These are phyloP conservation scores for Flaveria floridana DNA, from an alignment of 140 eudicot species.

Conservation along the genomic window DNA sequence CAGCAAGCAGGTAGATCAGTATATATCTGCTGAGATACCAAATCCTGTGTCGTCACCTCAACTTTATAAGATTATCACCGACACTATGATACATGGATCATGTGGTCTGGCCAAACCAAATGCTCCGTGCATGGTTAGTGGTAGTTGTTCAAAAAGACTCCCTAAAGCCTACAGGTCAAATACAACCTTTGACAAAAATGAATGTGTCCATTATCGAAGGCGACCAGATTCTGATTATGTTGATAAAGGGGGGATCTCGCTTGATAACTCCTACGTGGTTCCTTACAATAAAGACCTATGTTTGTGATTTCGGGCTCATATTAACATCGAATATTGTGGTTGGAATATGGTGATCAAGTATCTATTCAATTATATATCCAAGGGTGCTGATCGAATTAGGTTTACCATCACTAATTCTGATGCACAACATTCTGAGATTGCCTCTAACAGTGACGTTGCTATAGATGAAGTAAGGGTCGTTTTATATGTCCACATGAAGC, in stretches of 20 bases:
- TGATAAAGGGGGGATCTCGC: background rate
- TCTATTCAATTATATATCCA: background rate
- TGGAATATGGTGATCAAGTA: background rate
- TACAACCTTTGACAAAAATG: background rate
- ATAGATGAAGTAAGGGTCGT: too few species aligned
- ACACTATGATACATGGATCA: background rate
- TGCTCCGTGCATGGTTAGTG: background rate
- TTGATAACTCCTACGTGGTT: background rate
- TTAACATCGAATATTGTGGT: background rate
- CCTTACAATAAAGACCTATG: too few species aligned
- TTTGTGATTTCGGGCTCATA: background rate
- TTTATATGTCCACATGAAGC: too few species aligned
- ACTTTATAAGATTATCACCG: background rate
- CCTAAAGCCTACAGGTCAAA: background rate
- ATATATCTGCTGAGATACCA: background rate
- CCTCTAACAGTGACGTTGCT: too few species aligned
- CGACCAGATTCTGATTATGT: background rate
- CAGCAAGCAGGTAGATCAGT: background rate
- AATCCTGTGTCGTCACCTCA: background rate
- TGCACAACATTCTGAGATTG: too few species aligned
- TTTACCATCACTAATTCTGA: too few species aligned
- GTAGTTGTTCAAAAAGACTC: background rate
- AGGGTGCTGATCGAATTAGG: background rate
- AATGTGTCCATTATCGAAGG: background rate
- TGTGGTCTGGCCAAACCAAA: background rate